Conservation (phyloP, 805 yeast species). For the Wickerhamiella sergipiensis region DNA sequence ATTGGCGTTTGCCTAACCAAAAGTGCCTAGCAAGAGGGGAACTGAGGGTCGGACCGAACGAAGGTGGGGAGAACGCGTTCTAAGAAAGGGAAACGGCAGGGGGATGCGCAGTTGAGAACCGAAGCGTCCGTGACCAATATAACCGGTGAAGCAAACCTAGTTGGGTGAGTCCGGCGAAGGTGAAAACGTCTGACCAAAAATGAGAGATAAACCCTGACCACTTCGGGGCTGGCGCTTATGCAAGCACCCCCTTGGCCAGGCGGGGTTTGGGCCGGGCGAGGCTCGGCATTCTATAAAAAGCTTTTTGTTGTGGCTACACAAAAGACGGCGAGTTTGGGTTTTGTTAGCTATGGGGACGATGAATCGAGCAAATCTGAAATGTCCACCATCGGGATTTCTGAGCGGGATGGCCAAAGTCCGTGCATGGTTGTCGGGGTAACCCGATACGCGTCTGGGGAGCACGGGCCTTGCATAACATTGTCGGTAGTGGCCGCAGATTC, state of each 20-base stretch:
- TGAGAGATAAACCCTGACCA: neutral
- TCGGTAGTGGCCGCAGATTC: too few relatives aligned
- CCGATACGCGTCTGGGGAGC: neutral
- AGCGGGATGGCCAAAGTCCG: neutral
- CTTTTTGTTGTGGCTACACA: too few relatives aligned
- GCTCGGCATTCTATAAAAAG: neutral
- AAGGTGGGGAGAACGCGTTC: neutral
- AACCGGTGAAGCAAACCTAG: neutral
- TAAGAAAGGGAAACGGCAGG: neutral
- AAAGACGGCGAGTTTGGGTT: too few relatives aligned
- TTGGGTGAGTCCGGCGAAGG: neutral
- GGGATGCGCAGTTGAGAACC: neutral
- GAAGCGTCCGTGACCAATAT: neutral
- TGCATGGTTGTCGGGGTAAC: neutral
- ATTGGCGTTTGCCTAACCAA: too few relatives aligned
- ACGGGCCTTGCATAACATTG: neutral
- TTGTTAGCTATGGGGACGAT: too few relatives aligned
- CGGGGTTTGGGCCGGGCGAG: neutral
- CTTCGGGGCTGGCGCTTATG: neutral
- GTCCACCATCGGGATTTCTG: neutral
- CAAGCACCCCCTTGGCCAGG: neutral
- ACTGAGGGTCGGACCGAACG: neutral
- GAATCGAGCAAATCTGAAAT: neutral
- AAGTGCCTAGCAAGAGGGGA: too few relatives aligned
- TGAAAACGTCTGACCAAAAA: neutral